Evolutionary conservation across 805 yeast species (phyloP), one percentile per base, ranked within the genome.

Genomic region (Kodamaea lidongshanica): DNA sequence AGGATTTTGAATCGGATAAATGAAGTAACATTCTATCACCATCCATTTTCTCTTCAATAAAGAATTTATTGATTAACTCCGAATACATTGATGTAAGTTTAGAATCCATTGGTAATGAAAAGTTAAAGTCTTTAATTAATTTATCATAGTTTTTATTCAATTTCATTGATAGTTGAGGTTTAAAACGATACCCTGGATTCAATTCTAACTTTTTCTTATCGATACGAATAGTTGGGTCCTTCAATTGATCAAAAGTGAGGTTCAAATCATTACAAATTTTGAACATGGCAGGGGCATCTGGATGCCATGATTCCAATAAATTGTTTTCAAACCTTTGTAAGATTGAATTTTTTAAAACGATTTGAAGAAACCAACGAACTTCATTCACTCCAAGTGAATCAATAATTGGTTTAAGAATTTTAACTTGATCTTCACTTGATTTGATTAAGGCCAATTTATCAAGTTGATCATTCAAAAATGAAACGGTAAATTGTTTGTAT

Each of bases 1-100:
- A 71, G 7, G 71, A 78, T 35, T 49, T 49, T 6, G 72, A 56
- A 24, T 61, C 52, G 21, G 14, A 14, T 58, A 76, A 73, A 50
- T 89, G 98, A 26, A 87, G 41, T 32, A 84, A 78, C 44, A 85
- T 75, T 41, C 98, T 59, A 52, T 89, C 96, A 3, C 97, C 98
- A 54, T 89, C 96, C 58, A 87, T 70, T 50, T 89, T 89, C 50
- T 89, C 96, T 47, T 89, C 97, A 7, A 89, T 74, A 30, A 67
- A 69, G 45, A 86, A 85, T 25, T 51, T 44, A 19, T 44, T 45
- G 12, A 41, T 45, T 5, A 50, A 27, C 2, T 33, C 32, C 19
- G 37, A 25, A 40, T 46, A 56, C 12, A 35, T 24, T 3, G 28
- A 32, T 15, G 43, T 38, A 13, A 54, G 33, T 17, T 44, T 39